These are phyloP conservation scores for Fremontodendron californicum DNA, from an alignment of 345 rosid species.

Conservation along the genomic window DNA sequence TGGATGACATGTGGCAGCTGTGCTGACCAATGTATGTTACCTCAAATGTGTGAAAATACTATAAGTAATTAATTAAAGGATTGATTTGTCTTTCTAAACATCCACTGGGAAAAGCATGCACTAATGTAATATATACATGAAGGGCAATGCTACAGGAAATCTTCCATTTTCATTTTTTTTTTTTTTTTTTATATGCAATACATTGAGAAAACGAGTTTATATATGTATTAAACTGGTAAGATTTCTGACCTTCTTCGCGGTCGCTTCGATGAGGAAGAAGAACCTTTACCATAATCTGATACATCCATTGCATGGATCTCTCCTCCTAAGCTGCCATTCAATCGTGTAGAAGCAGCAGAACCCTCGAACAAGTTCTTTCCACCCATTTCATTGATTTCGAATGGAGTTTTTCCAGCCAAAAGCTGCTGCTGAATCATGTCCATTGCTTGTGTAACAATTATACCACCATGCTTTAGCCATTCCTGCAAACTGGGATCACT, in stretches of 20 bases:
- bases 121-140: background rate
- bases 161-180: too few relatives aligned
- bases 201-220: background rate
- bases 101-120: too few relatives aligned
- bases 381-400: background rate
- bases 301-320: background rate
- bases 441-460: constrained; percentile 1
- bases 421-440: background rate
- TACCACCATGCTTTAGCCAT: constrained; percentile 2
- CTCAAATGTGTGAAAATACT: constrained; percentile 29
- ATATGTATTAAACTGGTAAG: too few relatives aligned
- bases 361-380: background rate
- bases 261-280: constrained; percentile 2
- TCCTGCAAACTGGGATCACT: constrained; percentile 1
- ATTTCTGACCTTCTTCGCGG: constrained; percentile 1
- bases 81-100: too few relatives aligned
- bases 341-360: background rate
- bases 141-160: background rate
- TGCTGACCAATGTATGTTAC: constrained; percentile 60
- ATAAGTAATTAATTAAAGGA: too few relatives aligned
- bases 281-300: background rate
- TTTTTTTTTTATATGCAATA: too few relatives aligned
- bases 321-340: background rate
- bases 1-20: constrained; percentile 67
- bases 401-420: background rate